Evolutionary conservation across 495 filamentous ascomycete species (phyloP).

Genomic region (Neurospora sublineolata): DNA sequence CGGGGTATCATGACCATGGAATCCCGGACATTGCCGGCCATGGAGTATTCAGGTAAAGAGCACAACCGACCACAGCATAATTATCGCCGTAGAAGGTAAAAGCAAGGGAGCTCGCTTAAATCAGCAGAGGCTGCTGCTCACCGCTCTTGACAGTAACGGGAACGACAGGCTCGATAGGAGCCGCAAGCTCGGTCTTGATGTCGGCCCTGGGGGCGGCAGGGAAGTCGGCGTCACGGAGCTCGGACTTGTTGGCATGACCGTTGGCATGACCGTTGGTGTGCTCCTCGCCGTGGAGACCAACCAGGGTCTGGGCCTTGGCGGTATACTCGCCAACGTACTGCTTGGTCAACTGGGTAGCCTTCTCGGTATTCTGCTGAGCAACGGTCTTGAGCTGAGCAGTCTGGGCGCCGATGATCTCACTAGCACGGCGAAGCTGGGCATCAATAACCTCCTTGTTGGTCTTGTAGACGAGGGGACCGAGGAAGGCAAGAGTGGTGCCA

Average conservation of each 20-base stretch:
- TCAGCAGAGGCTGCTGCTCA: constrained; percentile 31
- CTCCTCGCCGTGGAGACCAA: constrained; percentile 13
- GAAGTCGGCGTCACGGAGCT: constrained; percentile 42
- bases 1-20: neutral
- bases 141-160: constrained; percentile 5
- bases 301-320: constrained; percentile 67
- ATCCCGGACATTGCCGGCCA: neutral
- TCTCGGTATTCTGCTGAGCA: constrained; percentile 68
- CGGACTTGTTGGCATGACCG: constrained; percentile 27
- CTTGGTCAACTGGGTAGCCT: constrained; percentile 65
- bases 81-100: neutral
- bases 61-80: neutral
- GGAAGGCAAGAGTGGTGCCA: constrained; percentile 62
- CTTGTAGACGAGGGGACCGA: constrained; percentile 82
- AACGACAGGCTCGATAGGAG: constrained; percentile 9
- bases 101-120: constrained; percentile 8
- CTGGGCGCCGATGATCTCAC: constrained; percentile 67
- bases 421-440: constrained; percentile 58
- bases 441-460: constrained; percentile 93
- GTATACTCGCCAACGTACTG: constrained; percentile 76
- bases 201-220: constrained; percentile 47
- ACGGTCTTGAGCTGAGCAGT: constrained; percentile 68
- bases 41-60: neutral
- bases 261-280: constrained; percentile 18
- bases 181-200: constrained; percentile 1